These are phyloP conservation scores for Oropetium thomaeum DNA, from an alignment of 176 grass and related monocot species.

Conservation along the genomic window DNA sequence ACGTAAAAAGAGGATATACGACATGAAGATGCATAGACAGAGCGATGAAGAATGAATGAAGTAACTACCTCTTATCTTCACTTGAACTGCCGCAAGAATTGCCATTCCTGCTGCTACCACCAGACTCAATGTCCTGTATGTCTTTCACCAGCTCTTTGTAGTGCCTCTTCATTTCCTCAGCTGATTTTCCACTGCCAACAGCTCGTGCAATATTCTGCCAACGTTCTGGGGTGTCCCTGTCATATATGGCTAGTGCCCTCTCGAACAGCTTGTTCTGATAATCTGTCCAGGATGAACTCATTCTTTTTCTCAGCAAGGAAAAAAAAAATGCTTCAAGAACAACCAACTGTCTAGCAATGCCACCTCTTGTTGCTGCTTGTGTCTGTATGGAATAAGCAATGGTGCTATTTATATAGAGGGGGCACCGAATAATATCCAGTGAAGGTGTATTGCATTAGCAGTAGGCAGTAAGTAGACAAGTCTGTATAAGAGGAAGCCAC, in stretches of 20 bases:
- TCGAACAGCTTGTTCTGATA: slow-evolving; percentile 80
- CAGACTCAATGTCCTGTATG: slow-evolving; percentile 44
- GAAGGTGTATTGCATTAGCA: slow-evolving; percentile 11
- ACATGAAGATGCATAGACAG: slow-evolving; percentile 7
- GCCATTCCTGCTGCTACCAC: slow-evolving; percentile 18
- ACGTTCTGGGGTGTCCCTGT: slow-evolving; percentile 62
- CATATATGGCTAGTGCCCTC: slow-evolving; percentile 57
- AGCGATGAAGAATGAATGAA: slow-evolving; percentile 9
- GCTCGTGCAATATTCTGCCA: slow-evolving; percentile 75
- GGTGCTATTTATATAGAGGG: slow-evolving; percentile 64
- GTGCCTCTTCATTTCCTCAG: slow-evolving; percentile 71
- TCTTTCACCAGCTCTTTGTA: slow-evolving; percentile 44
- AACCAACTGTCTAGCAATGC: slow-evolving; percentile 2
- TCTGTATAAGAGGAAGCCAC: slow-evolving; percentile 29
- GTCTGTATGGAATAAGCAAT: slow-evolving; percentile 34
- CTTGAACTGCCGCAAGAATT: slow-evolving; percentile 37
- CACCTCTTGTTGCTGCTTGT: slow-evolving; percentile 31
- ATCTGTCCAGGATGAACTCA: slow-evolving; percentile 62
- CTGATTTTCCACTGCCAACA: slow-evolving; percentile 59
- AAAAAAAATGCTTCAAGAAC: slow-evolving; percentile 22
- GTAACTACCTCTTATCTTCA: slow-evolving; percentile 49
- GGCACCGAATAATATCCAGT: slow-evolving; percentile 33
- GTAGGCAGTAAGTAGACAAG: slow-evolving; percentile 21
- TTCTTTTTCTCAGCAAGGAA: slow-evolving; percentile 15
- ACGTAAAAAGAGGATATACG: not conserved